These are phyloP conservation scores for Amphichorda felina DNA, from an alignment of 2,329 filamentous ascomycete genomes.

Conservation along the genomic window DNA sequence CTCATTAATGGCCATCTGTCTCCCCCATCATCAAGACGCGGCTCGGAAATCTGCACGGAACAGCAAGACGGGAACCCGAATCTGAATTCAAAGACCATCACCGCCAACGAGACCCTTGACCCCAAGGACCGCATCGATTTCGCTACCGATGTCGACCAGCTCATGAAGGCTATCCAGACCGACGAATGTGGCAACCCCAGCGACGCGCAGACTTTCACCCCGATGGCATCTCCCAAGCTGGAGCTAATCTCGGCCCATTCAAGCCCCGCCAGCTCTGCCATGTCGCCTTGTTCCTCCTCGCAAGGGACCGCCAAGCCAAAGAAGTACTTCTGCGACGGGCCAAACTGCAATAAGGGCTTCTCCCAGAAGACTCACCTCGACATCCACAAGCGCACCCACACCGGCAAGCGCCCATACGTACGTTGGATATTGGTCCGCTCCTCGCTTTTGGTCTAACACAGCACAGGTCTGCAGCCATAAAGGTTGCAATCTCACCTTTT, in stretches of 20 bases:
- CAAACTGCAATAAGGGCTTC: conserved; percentile 69
- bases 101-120: conserved; percentile 31
- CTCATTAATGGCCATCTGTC: background rate
- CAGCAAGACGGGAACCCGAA: conserved; percentile 2
- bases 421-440: conserved; percentile 22
- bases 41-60: background rate
- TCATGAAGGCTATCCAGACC: conserved; percentile 81
- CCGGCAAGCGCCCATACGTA: conserved; percentile 82
- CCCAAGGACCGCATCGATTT: conserved; percentile 47
- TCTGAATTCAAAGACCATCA: conserved; percentile 24
- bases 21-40: background rate
- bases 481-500: conserved; percentile 69
- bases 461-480: conserved; percentile 54
- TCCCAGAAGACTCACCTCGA: conserved; percentile 87
- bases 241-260: background rate
- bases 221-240: background rate
- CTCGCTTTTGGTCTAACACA: conserved; percentile 5
- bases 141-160: conserved; percentile 70
- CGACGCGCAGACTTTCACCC: background rate
- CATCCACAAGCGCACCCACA: conserved; percentile 81
- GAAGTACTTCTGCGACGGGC: conserved; percentile 61
- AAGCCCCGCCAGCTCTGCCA: conserved; percentile 1
- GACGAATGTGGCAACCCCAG: conserved; percentile 26
- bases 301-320: conserved; percentile 26
- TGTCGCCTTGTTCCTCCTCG: conserved; percentile 5